Conservation (phyloP, 495 filamentous ascomycete species). For the Penicillium desertorum region DNA sequence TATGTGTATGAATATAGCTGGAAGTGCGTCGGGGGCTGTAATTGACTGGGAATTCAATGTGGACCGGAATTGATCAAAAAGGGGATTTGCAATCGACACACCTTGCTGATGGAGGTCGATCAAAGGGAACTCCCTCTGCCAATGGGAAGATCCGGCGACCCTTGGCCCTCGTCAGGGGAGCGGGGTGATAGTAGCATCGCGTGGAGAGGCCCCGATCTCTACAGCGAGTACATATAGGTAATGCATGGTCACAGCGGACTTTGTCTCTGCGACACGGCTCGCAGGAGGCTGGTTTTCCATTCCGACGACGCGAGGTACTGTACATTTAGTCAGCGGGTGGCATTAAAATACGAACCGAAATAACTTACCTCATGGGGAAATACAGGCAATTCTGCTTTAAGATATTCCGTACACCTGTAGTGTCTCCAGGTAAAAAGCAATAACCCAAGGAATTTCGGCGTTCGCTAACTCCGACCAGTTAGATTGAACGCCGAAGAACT, state of each 20-base stretch:
- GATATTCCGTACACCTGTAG: not conserved
- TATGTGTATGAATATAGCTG: not conserved
- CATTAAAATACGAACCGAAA: not conserved
- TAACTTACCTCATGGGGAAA: constrained; percentile 9
- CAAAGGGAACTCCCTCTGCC: constrained; percentile 18
- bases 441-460: constrained; percentile 12
- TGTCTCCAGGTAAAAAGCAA: not conserved
- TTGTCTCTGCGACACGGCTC: constrained; percentile 52
- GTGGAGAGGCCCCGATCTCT: constrained; percentile 24
- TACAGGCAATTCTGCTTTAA: not conserved
- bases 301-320: constrained; percentile 37
- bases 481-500: constrained; percentile 21
- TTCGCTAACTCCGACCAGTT: constrained; percentile 14
- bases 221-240: constrained; percentile 35
- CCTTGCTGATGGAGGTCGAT: constrained; percentile 14
- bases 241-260: constrained; percentile 46
- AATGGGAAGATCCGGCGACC: constrained; percentile 12
- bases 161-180: constrained; percentile 33
- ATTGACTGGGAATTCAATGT: not conserved
- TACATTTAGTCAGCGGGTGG: not conserved
- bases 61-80: not conserved
- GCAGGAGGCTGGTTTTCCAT: constrained; percentile 48
- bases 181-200: constrained; percentile 42
- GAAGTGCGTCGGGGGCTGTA: not conserved
- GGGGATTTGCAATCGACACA: constrained; percentile 6